A percentile compares a stretch with the other conserved stretches of the same genome.
Evolutionary conservation across 352 stramenopile species (phyloP).

Genomic region (Phytopythium helicoides): DNA sequence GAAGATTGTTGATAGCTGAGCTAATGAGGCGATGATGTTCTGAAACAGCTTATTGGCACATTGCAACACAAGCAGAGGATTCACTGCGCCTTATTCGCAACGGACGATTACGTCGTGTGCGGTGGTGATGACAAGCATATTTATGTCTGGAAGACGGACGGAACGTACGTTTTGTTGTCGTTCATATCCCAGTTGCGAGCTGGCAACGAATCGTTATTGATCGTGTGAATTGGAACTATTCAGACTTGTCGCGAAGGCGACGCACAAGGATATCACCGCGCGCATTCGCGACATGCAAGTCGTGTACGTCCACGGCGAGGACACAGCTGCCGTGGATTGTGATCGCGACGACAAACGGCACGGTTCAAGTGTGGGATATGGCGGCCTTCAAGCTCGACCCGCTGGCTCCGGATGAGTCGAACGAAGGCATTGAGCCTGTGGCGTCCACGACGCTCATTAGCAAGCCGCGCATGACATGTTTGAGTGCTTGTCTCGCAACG

Average conservation of each 20-base stretch:
- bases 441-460: slow-evolving; percentile 64
- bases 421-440: slow-evolving; percentile 51
- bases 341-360: slow-evolving; percentile 68
- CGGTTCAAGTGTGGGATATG: slow-evolving; percentile 81
- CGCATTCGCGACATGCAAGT: slow-evolving; percentile 77
- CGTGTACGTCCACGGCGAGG: slow-evolving; percentile 58
- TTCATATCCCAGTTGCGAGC: no score
- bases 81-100: slow-evolving; percentile 69
- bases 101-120: slow-evolving; percentile 72
- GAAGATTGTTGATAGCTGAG: background rate
- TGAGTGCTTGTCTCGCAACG: slow-evolving; percentile 58
- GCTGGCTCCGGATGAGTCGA: slow-evolving; percentile 44
- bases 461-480: slow-evolving; percentile 71
- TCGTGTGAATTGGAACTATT: no score
- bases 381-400: slow-evolving; percentile 56
- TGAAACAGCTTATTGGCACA: slow-evolving; percentile 47
- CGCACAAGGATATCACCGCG: slow-evolving; percentile 53
- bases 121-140: slow-evolving; percentile 79
- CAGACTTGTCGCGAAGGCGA: slow-evolving; percentile 70
- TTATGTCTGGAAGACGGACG: slow-evolving; percentile 77
- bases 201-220: no score
- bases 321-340: slow-evolving; percentile 68
- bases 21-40: slow-evolving; percentile 2
- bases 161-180: slow-evolving; percentile 56
- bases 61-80: slow-evolving; percentile 76